Evolutionary conservation across 176 grass and related monocot species (phyloP).

Genomic region (Puya raimondii): DNA sequence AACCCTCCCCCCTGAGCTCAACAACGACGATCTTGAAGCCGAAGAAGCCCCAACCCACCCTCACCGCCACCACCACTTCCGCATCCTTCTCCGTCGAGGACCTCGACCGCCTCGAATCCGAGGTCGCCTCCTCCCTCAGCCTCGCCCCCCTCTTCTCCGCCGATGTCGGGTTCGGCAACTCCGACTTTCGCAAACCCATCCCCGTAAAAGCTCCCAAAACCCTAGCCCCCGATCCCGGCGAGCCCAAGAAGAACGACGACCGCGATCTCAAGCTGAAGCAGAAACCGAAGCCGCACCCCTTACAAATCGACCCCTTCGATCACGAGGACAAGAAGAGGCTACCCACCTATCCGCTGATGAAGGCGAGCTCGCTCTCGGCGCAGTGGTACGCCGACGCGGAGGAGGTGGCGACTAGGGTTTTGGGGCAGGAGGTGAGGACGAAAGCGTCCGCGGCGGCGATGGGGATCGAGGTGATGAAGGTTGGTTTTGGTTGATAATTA

Average conservation of each 20-base stretch:
- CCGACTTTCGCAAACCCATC: constrained; percentile 69
- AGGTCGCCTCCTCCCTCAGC: constrained; percentile 81
- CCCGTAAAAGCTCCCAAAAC: constrained; percentile 27
- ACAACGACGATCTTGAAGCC: too few species aligned
- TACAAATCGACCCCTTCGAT: constrained; percentile 18
- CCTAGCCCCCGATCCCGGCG: constrained; percentile 9
- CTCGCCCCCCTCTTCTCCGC: constrained; percentile 26
- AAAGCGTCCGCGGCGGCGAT: too few species aligned
- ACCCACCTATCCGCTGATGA: constrained; percentile 34
- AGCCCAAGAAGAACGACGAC: neutral
- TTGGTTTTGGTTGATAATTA: too few species aligned
- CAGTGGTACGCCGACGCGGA: too few species aligned
- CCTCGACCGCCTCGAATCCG: constrained; percentile 59
- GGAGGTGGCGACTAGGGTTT: too few species aligned
- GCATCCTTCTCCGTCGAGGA: constrained; percentile 20
- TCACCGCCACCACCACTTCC: too few species aligned
- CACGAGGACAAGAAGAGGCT: neutral
- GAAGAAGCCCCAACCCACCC: too few species aligned
- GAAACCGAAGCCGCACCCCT: constrained; percentile 42
- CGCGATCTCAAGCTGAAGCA: too few species aligned
- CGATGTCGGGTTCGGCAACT: constrained; percentile 62
- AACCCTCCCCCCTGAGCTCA: too few species aligned
- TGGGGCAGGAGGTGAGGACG: too few species aligned
- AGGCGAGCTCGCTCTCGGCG: too few species aligned
- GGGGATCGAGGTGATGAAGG: too few species aligned